Evolutionary conservation across 495 filamentous ascomycete species (phyloP).

Genomic region (Xylaria scruposa): DNA sequence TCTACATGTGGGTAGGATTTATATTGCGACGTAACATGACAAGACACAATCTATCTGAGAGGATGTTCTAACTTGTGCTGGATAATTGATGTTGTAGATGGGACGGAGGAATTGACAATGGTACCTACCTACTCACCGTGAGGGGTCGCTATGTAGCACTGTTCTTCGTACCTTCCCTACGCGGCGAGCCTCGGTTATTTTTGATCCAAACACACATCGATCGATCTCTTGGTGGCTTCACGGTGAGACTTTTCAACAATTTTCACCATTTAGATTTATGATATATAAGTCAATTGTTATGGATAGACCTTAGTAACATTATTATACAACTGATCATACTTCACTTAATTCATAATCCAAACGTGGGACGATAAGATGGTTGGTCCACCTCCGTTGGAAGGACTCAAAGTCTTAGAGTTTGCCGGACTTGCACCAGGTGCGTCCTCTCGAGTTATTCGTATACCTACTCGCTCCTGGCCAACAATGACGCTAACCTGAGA

Average conservation of each 20-base stretch:
- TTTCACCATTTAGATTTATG: background rate
- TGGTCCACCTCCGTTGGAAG: conserved; percentile 68
- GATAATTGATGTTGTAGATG: background rate
- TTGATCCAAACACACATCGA: background rate
- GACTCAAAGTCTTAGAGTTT: conserved; percentile 85
- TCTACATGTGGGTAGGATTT: no score
- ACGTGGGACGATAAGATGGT: conserved; percentile 43
- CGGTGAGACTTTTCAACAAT: background rate
- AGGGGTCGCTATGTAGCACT: background rate
- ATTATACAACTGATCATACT: background rate
- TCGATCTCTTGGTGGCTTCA: background rate
- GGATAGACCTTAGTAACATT: background rate
- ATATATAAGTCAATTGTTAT: background rate
- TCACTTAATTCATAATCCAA: background rate
- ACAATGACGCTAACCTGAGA: conserved; percentile 7
- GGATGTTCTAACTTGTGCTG: background rate
- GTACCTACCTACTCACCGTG: background rate
- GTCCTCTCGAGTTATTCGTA: conserved; percentile 6
- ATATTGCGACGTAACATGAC: background rate
- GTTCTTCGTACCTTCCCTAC: background rate
- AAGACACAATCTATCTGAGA: background rate
- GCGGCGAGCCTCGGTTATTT: conserved; percentile 13
- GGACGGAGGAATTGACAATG: background rate
- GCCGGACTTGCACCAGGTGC: conserved; percentile 87
- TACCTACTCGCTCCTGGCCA: background rate